These are phyloP conservation scores for Chlamydomonas urium DNA, from an alignment of 139 green algal species.

Conservation along the genomic window DNA sequence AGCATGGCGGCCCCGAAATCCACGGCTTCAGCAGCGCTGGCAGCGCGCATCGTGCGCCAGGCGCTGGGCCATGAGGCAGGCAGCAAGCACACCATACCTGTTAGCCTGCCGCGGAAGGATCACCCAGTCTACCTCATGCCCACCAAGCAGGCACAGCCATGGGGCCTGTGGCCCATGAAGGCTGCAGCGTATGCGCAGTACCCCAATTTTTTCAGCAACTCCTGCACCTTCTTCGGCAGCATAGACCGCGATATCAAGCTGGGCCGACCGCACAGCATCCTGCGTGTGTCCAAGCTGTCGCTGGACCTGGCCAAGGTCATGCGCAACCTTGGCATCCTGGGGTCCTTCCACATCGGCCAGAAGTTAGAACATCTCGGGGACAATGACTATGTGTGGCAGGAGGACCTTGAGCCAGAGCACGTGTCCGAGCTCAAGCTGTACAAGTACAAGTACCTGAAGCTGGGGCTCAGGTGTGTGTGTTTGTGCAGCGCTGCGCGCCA, in stretches of 20 bases:
- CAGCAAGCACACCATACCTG: slow-evolving; percentile 10
- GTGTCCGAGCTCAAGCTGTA: slow-evolving; percentile 8
- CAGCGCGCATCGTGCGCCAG: too few species aligned
- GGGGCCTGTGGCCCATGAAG: slow-evolving; percentile 35
- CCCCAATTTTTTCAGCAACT: slow-evolving; percentile 36
- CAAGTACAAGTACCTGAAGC: slow-evolving; percentile 10
- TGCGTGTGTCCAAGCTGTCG: slow-evolving; percentile 14
- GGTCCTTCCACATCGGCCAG: slow-evolving; percentile 22
- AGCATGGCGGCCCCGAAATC: neutral
- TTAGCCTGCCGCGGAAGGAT: slow-evolving; percentile 17
- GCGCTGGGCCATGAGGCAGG: too few species aligned
- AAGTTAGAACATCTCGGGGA: neutral
- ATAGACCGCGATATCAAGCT: slow-evolving; percentile 23
- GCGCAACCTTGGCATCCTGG: slow-evolving; percentile 33
- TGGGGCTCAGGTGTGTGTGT: neutral
- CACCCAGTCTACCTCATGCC: slow-evolving; percentile 23
- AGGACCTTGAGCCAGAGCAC: slow-evolving; percentile 3
- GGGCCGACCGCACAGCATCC: slow-evolving; percentile 13
- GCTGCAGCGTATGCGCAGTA: slow-evolving; percentile 25
- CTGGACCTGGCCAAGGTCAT: slow-evolving; percentile 27
- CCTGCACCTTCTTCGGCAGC: slow-evolving; percentile 28
- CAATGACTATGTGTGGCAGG: slow-evolving; percentile 10
- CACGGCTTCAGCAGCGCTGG: too few species aligned
- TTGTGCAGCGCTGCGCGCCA: slow-evolving; percentile 28
- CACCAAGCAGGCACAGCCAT: slow-evolving; percentile 22